Base-by-base conservation (phyloP, 2,329 filamentous ascomycete genomes). In the Fusarium sp. region DNA sequence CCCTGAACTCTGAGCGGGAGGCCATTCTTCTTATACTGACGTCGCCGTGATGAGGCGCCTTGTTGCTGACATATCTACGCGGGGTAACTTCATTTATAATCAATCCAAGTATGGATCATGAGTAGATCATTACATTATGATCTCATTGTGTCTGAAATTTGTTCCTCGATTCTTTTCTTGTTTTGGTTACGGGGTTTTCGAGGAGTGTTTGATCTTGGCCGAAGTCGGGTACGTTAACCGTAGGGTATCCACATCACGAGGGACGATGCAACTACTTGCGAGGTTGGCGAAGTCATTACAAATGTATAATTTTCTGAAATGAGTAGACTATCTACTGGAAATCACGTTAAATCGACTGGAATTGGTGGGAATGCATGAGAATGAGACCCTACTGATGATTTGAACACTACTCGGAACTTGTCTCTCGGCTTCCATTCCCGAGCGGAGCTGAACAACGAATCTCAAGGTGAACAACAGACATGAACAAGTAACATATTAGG, bases 1-100 rank as follows among this genome's bases (percentile, higher is more conserved):
- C 3, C 17, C 12, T 26, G 13, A 8, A 26, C 18, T 48, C 8
- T n/a, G 49, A 13, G 12, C 6, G 38, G 33, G 37, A 59, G 45
- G 32, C n/a, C 12, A 9, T 30, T 23, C 7, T 17, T 41, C n/a
- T 64, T 59, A 27, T 59, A 59, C 27, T 26, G n/a, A 13, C 6
- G 2, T n/a, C n/a, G 26, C 14, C 13, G 10, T 20, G 35, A 48
- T 42, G 17, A 17, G n/a, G 30, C 26, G 46, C n/a, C 53, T 9
- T 38, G 9, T 41, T 67, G 46, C 46, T 60, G 46, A 60, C 61
- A 54, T 20, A 53, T 60, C 11, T 17, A 44, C 41, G 46, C 30
- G 61, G 54, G 54, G 40, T 44, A 49, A 30, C 9, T 15, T 32
- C 15, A 60, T 66, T 41, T 46, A 30, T 53, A 66, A 66, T 48